Evolutionary conservation across 2,329 filamentous ascomycete genomes (phyloP), one percentile per base, ranked within the genome.

Genomic region (Fusarium sp.): DNA sequence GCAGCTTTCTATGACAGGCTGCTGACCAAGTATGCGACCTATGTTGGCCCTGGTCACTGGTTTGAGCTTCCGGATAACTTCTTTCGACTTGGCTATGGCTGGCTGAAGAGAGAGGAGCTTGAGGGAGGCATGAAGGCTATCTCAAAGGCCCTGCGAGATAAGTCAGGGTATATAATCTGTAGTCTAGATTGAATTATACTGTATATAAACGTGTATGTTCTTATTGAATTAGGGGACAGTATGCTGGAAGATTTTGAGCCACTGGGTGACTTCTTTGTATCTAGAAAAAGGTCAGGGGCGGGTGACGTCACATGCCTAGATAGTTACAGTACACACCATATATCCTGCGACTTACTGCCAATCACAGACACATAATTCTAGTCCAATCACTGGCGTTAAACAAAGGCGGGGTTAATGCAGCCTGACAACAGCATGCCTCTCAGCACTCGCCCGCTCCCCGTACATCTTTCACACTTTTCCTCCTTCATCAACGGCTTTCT

Each of bases 1-100:
- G 52, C 69, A 24, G 63, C 68, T 20, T 77, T 78, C 20, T 76
- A 77, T 33, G 58, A 73, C 2, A 64, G 74, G 18, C 61, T 79
- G 13, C 56, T 79, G 4, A 48, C 61, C 6, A 62, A 73, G n/a
- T 54, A 79, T 29, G 65, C 58, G 11, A 75, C 73, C 1, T 78
- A 78, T 29, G 62, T 80, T 29, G 76, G 77, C 11, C 77, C 69
- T 3, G 78, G 78, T 2, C 67, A 72, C 22, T 79, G 78, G 74
- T 78, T 78, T 41, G 75, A 78, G 58, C 45, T 70, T 48, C 61
- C 73, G 8, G 78, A 79, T 64, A 65, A 35, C 1, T 77, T 67
- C 35, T 80, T 80, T 54, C 67, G 77, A 9, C 18, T 80, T 14
- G 78, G 78, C 11, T 79, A 72, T 43, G 78, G 78, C 9, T 79